phyloP scores from a whole-genome alignment of 306 rosid genomes.

The Cyclanthera cordifolia region DNA sequence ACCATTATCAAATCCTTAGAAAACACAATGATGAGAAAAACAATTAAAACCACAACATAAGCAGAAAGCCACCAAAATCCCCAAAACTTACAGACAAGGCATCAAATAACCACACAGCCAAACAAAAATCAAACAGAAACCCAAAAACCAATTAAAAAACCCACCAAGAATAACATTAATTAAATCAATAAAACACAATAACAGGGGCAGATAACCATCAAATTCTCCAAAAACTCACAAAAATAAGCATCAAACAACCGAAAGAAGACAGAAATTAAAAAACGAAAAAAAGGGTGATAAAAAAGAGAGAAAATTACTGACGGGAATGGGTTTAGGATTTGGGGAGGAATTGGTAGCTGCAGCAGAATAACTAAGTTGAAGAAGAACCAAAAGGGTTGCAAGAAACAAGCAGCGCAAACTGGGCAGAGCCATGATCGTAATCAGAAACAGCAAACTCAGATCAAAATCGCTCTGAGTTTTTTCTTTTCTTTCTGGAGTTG shows the following conservation, averaged over 20 bases:
- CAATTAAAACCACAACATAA: neutral
- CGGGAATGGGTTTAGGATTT: too few species aligned
- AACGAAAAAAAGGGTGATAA: neutral
- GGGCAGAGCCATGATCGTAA: constrained; percentile 17
- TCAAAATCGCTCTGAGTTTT: neutral
- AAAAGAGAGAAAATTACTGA: constrained; percentile 15
- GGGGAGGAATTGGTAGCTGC: constrained; percentile 31
- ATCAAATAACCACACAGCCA: neutral
- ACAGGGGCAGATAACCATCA: too few species aligned
- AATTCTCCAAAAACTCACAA: too few species aligned
- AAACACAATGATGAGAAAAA: neutral
- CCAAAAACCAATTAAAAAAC: too few species aligned
- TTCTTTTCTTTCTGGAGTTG: too few species aligned
- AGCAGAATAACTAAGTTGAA: constrained; percentile 7
- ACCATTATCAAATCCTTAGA: neutral
- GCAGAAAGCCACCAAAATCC: neutral
- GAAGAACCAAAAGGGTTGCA: constrained; percentile 6
- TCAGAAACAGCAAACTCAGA: neutral
- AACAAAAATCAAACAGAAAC: too few species aligned
- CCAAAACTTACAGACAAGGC: neutral
- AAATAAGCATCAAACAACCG: too few species aligned
- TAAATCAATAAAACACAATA: too few species aligned
- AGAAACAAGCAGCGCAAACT: neutral
- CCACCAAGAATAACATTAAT: too few species aligned
- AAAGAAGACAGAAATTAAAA: neutral